These are phyloP conservation scores for Lachancea kluyveri DNA, from an alignment of 805 yeast species.

Conservation along the genomic window DNA sequence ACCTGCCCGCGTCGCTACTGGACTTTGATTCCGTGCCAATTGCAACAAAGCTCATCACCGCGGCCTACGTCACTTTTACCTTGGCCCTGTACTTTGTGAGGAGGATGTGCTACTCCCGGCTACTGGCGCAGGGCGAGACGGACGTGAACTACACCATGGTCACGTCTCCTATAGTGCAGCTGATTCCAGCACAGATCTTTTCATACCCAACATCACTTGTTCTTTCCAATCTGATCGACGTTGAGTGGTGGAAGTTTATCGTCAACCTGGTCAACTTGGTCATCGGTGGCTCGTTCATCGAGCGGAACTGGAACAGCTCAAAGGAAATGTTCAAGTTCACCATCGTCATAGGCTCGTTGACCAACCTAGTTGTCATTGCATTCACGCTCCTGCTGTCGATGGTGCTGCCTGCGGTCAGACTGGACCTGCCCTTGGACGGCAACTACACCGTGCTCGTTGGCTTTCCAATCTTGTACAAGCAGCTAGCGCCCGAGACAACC, in stretches of 20 bases:
- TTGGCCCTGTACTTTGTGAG: slow-evolving; percentile 38
- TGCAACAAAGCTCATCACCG: slow-evolving; percentile 42
- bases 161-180: slow-evolving; percentile 51
- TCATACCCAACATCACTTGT: slow-evolving; percentile 59
- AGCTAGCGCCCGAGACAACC: slow-evolving; percentile 55
- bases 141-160: slow-evolving; percentile 36
- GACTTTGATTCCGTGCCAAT: slow-evolving; percentile 33
- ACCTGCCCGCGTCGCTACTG: slow-evolving; percentile 17
- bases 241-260: slow-evolving; percentile 39
- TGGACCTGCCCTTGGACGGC: slow-evolving; percentile 45
- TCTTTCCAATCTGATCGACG: slow-evolving; percentile 61
- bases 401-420: slow-evolving; percentile 21
- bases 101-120: slow-evolving; percentile 28
- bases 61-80: slow-evolving; percentile 36
- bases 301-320: slow-evolving; percentile 54
- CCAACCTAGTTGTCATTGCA: slow-evolving; percentile 43
- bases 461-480: slow-evolving; percentile 58
- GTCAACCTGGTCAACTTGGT: slow-evolving; percentile 43
- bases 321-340: slow-evolving; percentile 45
- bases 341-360: slow-evolving; percentile 40
- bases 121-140: slow-evolving; percentile 15
- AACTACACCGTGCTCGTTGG: slow-evolving; percentile 51
- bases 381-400: slow-evolving; percentile 22
- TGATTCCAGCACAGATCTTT: slow-evolving; percentile 53
- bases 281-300: slow-evolving; percentile 61